Conservation (phyloP, 495 filamentous ascomycete genomes). For the Tuber magnatum region DNA sequence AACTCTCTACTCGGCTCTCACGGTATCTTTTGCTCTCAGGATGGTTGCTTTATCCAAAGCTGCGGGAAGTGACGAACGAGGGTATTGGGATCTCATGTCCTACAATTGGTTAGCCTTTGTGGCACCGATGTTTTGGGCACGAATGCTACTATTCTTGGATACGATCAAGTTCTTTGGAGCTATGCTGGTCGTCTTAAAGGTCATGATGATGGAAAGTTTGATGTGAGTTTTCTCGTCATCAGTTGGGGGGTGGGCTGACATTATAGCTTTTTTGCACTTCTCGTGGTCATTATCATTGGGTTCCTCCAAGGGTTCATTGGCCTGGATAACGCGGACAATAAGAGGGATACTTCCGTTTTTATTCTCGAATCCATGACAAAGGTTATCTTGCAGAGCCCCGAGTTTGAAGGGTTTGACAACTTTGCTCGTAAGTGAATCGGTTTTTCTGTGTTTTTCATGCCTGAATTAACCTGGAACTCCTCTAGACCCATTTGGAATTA, state of each 20-base stretch:
- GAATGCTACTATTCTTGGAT: conserved; percentile 87
- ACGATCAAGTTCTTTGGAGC: conserved; percentile 92
- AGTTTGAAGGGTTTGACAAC: conserved; percentile 79
- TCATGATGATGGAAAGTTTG: conserved; percentile 98
- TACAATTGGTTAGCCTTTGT: conserved; percentile 90
- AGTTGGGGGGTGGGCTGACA: not conserved
- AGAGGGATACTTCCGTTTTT: conserved; percentile 55
- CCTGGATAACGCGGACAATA: conserved; percentile 72
- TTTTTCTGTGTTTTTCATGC: conserved; percentile 66
- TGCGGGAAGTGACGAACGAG: conserved; percentile 48
- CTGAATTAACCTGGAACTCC: conserved; percentile 69
- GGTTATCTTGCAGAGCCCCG: conserved; percentile 78
- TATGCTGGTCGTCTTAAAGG: conserved; percentile 93
- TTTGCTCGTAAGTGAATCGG: conserved; percentile 46
- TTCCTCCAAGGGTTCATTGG: conserved; percentile 96
- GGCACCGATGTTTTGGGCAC: conserved; percentile 95
- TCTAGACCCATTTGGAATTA: conserved; percentile 69
- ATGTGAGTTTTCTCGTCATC: conserved; percentile 46
- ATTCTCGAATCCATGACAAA: conserved; percentile 89
- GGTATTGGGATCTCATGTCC: conserved; percentile 64
- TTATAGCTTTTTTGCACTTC: conserved; percentile 73
- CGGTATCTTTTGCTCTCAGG: conserved; percentile 66
- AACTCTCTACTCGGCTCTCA: conserved; percentile 68
- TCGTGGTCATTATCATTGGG: conserved; percentile 74
- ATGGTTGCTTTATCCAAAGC: conserved; percentile 67